These are phyloP conservation scores for Skeletonema tropicum DNA, from an alignment of 108 stramenopile species.

Conservation along the genomic window DNA sequence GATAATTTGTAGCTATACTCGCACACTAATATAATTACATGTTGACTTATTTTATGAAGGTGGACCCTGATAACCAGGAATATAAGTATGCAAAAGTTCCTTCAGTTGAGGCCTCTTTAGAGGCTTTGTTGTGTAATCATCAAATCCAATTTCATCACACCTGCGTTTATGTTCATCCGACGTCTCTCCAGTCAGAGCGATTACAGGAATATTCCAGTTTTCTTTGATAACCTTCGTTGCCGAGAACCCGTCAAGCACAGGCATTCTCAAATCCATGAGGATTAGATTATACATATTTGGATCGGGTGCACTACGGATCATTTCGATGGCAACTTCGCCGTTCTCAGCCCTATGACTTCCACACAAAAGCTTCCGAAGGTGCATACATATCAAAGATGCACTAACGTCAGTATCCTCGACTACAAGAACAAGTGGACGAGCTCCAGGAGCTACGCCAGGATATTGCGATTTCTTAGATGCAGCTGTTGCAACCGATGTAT, in stretches of 20 bases:
- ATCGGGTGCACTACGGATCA: constrained; percentile 40
- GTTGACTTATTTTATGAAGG: background rate
- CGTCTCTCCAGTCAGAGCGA: constrained; percentile 54
- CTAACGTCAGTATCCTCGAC: constrained; percentile 66
- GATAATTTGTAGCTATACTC: background rate
- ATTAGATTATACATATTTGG: constrained; percentile 47
- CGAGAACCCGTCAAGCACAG: constrained; percentile 73
- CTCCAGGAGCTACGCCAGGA: constrained; percentile 39
- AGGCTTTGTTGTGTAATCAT: constrained; percentile 49
- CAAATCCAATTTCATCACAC: constrained; percentile 55
- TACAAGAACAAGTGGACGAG: constrained; percentile 51
- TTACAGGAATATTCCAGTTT: constrained; percentile 43
- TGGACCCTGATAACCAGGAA: constrained; percentile 23
- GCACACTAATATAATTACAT: background rate
- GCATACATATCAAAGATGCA: constrained; percentile 42
- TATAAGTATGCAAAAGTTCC: constrained; percentile 31
- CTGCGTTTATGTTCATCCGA: constrained; percentile 17
- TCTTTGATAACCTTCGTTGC: constrained; percentile 53
- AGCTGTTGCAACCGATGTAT: background rate
- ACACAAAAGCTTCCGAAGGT: constrained; percentile 39
- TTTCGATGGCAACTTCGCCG: constrained; percentile 62
- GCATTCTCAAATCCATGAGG: constrained; percentile 81
- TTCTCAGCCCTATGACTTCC: constrained; percentile 51
- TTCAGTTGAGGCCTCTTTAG: constrained; percentile 36
- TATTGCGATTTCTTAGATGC: constrained; percentile 7